Percentiles rank a stretch among this genome's conserved stretches.
Conservation (phyloP, 2,329 filamentous ascomycete genomes). For the Incumbomyces delicatus region DNA sequence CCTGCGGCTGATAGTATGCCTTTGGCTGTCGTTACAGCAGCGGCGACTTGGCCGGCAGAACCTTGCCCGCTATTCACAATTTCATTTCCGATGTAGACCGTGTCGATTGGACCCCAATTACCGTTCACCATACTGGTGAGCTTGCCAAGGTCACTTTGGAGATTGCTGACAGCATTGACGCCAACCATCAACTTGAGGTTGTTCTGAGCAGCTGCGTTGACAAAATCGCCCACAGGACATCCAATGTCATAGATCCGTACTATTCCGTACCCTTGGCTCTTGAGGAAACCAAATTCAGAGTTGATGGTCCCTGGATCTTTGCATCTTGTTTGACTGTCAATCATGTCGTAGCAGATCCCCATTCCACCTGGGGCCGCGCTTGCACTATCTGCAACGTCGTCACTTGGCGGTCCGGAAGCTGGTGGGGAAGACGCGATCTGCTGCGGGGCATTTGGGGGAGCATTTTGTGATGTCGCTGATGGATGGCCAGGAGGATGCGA, state of each 20-base stretch:
- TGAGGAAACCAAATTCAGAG: constrained; percentile 51
- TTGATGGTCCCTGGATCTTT: constrained; percentile 56
- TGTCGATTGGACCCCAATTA: constrained; percentile 61
- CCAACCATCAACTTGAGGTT: constrained; percentile 65
- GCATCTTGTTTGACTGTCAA: constrained; percentile 50
- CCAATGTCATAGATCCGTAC: constrained; percentile 73
- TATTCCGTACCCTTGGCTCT: constrained; percentile 46
- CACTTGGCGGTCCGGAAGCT: not conserved
- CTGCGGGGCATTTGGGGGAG: constrained; percentile 3
- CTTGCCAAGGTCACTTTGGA: constrained; percentile 47
- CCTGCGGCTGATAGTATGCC: constrained; percentile 49
- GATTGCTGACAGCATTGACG: constrained; percentile 53
- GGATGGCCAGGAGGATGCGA: not conserved
- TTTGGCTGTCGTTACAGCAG: constrained; percentile 50
- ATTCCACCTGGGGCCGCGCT: constrained; percentile 23
- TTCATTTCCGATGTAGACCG: constrained; percentile 73
- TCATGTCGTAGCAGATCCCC: constrained; percentile 52
- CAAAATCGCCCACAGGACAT: constrained; percentile 57
- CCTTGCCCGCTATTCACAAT: constrained; percentile 56
- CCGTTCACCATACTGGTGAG: constrained; percentile 51
- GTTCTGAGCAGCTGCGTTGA: constrained; percentile 53
- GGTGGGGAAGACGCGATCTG: not conserved
- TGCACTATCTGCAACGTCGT: not conserved
- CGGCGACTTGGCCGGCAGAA: constrained; percentile 45
- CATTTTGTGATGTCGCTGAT: constrained; percentile 11